Evolutionary conservation across 345 rosid species (phyloP).

Genomic region (Capsella bursapastoris): DNA sequence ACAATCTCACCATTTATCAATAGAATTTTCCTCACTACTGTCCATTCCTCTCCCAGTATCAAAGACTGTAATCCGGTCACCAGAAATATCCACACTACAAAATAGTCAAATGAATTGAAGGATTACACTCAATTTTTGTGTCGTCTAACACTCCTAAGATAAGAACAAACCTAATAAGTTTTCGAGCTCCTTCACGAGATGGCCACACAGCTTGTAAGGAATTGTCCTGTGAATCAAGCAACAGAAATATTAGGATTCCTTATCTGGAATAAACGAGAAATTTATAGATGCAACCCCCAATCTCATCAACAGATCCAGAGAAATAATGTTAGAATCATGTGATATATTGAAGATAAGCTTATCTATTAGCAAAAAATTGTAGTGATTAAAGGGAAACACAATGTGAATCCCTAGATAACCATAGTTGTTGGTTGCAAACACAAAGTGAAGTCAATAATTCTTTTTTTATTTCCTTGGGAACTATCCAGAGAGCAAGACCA

Average conservation of each 20-base stretch:
- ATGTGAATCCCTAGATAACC: neutral
- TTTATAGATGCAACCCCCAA: conserved; percentile 4
- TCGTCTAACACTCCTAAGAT: conserved; percentile 3
- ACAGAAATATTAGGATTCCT: neutral
- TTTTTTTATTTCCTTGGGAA: neutral
- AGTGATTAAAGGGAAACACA: neutral
- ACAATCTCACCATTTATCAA: conserved; percentile 62
- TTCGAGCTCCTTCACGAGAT: conserved; percentile 42
- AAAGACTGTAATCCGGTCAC: conserved; percentile 60
- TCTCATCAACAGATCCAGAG: conserved; percentile 11
- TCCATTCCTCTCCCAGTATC: conserved; percentile 91
- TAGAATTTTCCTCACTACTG: conserved; percentile 56
- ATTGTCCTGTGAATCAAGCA: conserved; percentile 60
- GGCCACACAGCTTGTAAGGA: conserved; percentile 85
- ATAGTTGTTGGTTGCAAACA: conserved; percentile 3
- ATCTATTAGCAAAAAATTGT: neutral
- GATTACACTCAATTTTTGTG: neutral
- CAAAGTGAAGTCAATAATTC: neutral
- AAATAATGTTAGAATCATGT: neutral
- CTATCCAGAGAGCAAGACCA: neutral
- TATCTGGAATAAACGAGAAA: conserved; percentile 9
- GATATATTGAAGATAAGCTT: neutral
- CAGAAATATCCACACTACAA: conserved; percentile 60
- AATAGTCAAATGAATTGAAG: neutral
- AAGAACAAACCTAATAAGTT: conserved; percentile 59